Evolutionary conservation across 768 basidiomycete species (phyloP).

Genomic region (Hypholoma sublateritium): DNA sequence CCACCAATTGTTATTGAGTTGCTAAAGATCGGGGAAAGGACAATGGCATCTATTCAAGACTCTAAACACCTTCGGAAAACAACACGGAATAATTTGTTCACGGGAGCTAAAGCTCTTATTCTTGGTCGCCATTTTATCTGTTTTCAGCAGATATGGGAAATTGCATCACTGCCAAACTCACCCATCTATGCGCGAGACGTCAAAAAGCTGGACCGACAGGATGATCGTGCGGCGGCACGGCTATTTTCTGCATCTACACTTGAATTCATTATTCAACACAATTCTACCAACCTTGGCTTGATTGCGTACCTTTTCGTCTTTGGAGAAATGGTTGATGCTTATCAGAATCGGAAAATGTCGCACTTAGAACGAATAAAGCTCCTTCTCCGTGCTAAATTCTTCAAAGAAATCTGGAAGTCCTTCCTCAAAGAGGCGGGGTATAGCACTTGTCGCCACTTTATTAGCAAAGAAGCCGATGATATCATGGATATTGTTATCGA

Average conservation of each 20-base stretch:
- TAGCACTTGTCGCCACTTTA: slow-evolving; percentile 20
- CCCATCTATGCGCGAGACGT: slow-evolving; percentile 29
- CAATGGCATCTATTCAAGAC: slow-evolving; percentile 23
- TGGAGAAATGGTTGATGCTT: slow-evolving; percentile 36
- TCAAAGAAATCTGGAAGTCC: slow-evolving; percentile 25
- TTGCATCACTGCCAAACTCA: slow-evolving; percentile 15
- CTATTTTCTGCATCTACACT: slow-evolving; percentile 32
- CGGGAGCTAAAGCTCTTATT: slow-evolving; percentile 27
- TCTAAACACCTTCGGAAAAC: slow-evolving; percentile 34
- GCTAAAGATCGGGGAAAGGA: too few relatives aligned
- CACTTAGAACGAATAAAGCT: slow-evolving; percentile 28
- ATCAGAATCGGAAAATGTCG: slow-evolving; percentile 29
- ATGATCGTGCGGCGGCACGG: slow-evolving; percentile 39
- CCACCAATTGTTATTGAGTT: too few relatives aligned
- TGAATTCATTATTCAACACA: slow-evolving; percentile 10
- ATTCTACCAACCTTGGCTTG: slow-evolving; percentile 22
- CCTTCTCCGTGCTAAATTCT: slow-evolving; percentile 28
- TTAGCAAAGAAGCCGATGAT: slow-evolving; percentile 31
- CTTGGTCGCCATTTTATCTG: slow-evolving; percentile 20
- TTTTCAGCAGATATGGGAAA: slow-evolving; percentile 19
- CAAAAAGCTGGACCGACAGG: slow-evolving; percentile 38
- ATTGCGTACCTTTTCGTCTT: slow-evolving; percentile 38
- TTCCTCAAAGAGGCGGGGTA: slow-evolving; percentile 23
- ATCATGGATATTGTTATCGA: slow-evolving; percentile 29
- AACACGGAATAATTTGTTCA: slow-evolving; percentile 28